Conservation (phyloP, 1,284 basidiomycete species). For the Naganishia cerealis region DNA sequence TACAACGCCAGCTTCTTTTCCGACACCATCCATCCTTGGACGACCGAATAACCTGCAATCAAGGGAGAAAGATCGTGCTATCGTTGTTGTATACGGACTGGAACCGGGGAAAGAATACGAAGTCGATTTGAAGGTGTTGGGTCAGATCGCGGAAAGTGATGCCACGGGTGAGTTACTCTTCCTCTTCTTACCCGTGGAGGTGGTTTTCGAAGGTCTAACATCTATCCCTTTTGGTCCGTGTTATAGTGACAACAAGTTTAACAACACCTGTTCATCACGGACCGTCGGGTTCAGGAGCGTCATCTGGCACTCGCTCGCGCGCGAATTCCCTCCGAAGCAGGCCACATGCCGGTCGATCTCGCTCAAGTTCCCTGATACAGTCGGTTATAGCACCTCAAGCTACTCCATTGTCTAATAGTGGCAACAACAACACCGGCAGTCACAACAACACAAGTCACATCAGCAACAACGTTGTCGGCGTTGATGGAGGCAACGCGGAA, state of each 20-base stretch:
- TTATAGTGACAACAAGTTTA: constrained; percentile 26
- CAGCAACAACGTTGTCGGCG: neutral
- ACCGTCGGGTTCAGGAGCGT: constrained; percentile 36
- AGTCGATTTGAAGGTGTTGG: constrained; percentile 53
- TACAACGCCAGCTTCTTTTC: constrained; percentile 10
- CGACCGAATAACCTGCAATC: constrained; percentile 5
- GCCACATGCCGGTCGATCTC: constrained; percentile 44
- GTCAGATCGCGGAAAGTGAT: constrained; percentile 19
- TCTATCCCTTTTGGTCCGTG: neutral
- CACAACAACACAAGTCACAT: neutral
- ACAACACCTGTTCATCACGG: constrained; percentile 36
- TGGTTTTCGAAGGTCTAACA: neutral
- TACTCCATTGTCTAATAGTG: neutral
- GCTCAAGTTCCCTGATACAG: constrained; percentile 50
- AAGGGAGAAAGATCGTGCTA: constrained; percentile 46
- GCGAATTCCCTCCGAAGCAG: constrained; percentile 52
- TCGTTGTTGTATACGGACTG: constrained; percentile 53
- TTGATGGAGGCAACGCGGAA: neutral
- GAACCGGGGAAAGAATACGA: constrained; percentile 53
- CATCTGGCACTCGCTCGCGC: constrained; percentile 45
- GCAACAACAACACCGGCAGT: neutral
- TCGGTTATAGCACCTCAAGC: neutral
- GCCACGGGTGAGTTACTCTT: neutral
- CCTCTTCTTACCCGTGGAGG: neutral
- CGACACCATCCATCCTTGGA: constrained; percentile 7